A percentile compares a stretch with the other conserved stretches of the same genome.
These are phyloP conservation scores for Rhododendron kiyosumense DNA, from an alignment of 148 eudicot species.

Conservation along the genomic window DNA sequence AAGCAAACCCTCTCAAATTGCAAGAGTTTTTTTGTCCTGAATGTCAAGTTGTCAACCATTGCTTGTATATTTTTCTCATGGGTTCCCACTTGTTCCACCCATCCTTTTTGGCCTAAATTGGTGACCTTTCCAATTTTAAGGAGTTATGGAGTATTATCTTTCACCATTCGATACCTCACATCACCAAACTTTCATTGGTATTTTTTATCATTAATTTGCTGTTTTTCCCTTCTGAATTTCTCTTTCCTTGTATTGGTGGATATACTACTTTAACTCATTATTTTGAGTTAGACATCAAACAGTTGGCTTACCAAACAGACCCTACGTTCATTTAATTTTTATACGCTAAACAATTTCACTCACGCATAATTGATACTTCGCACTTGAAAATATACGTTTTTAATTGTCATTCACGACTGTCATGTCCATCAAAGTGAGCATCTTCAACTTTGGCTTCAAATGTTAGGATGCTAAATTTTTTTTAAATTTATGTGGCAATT, in stretches of 20 bases:
- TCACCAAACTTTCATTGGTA: neutral
- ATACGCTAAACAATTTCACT: neutral
- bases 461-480: no score
- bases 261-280: neutral
- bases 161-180: neutral
- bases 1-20: neutral
- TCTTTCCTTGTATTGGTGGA: neutral
- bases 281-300: neutral
- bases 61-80: neutral
- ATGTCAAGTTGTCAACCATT: neutral
- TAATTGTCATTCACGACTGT: no score
- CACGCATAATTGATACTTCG: no score
- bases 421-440: no score
- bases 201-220: neutral
- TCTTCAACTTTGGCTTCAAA: no score
- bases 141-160: neutral
- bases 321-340: neutral
- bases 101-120: neutral
- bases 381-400: no score
- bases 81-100: slow-evolving; percentile 2
- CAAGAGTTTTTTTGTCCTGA: neutral
- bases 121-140: neutral
- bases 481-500: no score
- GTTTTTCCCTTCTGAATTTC: neutral
- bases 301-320: neutral